Base-by-base conservation (phyloP, 352 stramenopile genomes). In the Globisporangium cylindrosporum region DNA sequence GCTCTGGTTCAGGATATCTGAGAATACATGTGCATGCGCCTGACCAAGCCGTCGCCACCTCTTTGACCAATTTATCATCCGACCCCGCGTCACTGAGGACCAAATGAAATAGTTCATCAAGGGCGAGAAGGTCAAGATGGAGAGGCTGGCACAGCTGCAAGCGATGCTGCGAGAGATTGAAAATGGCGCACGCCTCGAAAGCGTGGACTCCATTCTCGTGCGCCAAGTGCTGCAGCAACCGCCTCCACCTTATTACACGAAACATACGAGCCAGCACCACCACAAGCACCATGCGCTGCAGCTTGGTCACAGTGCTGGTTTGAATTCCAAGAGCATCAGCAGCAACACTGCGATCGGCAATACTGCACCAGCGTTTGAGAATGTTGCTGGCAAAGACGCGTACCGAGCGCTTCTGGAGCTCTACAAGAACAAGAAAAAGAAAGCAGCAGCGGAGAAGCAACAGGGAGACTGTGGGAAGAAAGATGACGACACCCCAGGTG, bases 91-190 rank as follows among this genome's bases (percentile, higher is more conserved):
- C 34, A 41, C 10, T 15, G 34, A 32, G 34, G 34, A 41, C 10
- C 9, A 41, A 41, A 41, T 32, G 29, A 32, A 32, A 32, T 32
- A 32, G 4, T 32, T 32, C 29, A 32, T 32, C 29, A 32, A 32
- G 29, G 29, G 29, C 29, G 29, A 32, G 29, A 32, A 32, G 29
- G 29, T 32, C 29, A 4, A 32, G 29, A 32, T 75, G 69, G 59
- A 59, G 36, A 73, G 74, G 48, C 62, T 87, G 10, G 61, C 63
- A n/a, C 75, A 80, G 53, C 68, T 91, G 46, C 80, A 89, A 67
- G 62, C 58, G 43, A 71, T 76, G 55, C 73, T 91, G 63, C 80
- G 77, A 12, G 76, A 73, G 8, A 91, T 89, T n/a, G 82, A 91
- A 59, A 77, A 65, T 4, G 82, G 82, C 22, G 63, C 78, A 15